These are phyloP conservation scores for Coriolopsis trogii DNA, from an alignment of 1,284 basidiomycete species.

Conservation along the genomic window DNA sequence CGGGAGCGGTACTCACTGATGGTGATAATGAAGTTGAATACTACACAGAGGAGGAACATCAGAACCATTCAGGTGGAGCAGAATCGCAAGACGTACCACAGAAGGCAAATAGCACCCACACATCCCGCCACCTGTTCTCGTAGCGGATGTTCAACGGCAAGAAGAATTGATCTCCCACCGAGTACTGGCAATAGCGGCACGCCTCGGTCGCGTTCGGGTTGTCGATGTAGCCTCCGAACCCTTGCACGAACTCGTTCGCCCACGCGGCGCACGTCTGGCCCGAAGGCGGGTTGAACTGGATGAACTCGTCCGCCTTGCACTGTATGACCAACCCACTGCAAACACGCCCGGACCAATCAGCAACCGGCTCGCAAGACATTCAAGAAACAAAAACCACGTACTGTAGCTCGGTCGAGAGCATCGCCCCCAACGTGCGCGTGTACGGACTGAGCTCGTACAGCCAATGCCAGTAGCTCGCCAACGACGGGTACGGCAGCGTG, in stretches of 20 bases:
- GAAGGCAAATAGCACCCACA: slow-evolving; percentile 70
- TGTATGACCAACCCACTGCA: slow-evolving; percentile 63
- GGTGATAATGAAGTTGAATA: slow-evolving; percentile 76
- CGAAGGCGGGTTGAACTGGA: slow-evolving; percentile 68
- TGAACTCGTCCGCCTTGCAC: slow-evolving; percentile 72
- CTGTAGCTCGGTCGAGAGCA: slow-evolving; percentile 84
- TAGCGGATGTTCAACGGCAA: slow-evolving; percentile 71
- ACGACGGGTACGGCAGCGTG: slow-evolving; percentile 71
- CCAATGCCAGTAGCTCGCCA: slow-evolving; percentile 81
- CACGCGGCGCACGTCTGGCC: slow-evolving; percentile 78
- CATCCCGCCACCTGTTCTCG: slow-evolving; percentile 71
- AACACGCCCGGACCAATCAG: neutral
- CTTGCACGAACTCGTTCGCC: slow-evolving; percentile 67
- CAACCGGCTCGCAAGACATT: neutral
- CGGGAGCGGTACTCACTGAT: slow-evolving; percentile 49
- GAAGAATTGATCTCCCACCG: slow-evolving; percentile 73
- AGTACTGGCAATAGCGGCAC: slow-evolving; percentile 80
- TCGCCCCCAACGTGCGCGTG: slow-evolving; percentile 73
- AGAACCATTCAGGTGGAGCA: neutral
- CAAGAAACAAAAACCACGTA: slow-evolving; percentile 33
- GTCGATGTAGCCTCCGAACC: slow-evolving; percentile 78
- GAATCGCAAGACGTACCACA: slow-evolving; percentile 43
- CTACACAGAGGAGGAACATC: too few species aligned
- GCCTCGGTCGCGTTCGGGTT: slow-evolving; percentile 61
- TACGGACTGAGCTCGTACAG: slow-evolving; percentile 72